Evolutionary conservation across 805 yeast genomes (phyloP), one percentile per base, ranked within the genome.

Genomic region (Sugiyamaella valdiviana): DNA sequence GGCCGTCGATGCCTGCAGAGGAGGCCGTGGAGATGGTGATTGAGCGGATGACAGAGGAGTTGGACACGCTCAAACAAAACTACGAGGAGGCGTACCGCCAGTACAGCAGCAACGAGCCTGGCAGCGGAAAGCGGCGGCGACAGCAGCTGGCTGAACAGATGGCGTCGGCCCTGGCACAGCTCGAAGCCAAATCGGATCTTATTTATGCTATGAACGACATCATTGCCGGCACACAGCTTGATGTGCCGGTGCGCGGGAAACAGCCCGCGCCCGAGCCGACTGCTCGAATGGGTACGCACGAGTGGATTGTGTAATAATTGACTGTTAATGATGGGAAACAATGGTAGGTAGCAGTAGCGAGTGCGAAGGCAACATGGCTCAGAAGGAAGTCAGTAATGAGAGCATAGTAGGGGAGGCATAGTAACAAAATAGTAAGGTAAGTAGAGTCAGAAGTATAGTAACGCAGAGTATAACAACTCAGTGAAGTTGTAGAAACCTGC

Each of bases 191-290:
- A 21, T 44, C 55, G 10, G 53, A 54, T 21, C 50, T 50, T 15
- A 51, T 54, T 14, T 54, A 54, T 36, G 55, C 54, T 14, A 39
- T 54, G 49, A 45, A 48, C 40, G 56, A 54, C 45, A 45, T 54
- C 17, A 46, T 54, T 26, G 14, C 14, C 14, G 32, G 32, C 14
- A n/a, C 32, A 4, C 32, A 26, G 9, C 14, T 26, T 12, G 32
- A n/a, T n/a, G n/a, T n/a, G n/a, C n/a, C n/a, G n/a, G n/a, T n/a
- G n/a, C n/a, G n/a, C n/a, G n/a, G n/a, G n/a, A n/a, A n/a, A n/a
- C n/a, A 26, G 10, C 32, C n/a, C 9, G n/a, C 32, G 32, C 14
- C 32, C n/a, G 32, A 26, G 32, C 32, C 32, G 9, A 6, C 32
- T 26, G 32, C n/a, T 6, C 32, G 32, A n/a, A n/a, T n/a, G n/a